Base-by-base conservation (phyloP, 768 basidiomycete species). In the Mrakia blollopis region DNA sequence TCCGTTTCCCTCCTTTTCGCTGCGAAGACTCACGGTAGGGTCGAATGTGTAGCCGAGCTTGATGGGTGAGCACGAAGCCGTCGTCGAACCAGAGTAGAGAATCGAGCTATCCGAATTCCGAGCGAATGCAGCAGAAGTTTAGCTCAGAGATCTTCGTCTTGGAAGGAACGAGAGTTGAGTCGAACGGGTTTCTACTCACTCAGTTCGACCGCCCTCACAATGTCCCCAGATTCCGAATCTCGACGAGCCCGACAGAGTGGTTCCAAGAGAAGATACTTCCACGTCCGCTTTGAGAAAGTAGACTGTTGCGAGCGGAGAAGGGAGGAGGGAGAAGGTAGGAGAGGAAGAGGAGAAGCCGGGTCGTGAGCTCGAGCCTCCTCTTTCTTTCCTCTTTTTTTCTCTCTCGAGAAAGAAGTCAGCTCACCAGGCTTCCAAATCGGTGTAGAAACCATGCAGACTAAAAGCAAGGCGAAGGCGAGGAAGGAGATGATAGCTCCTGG, bases 401-500 rank as follows among this genome's bases (percentile, higher is more conserved):
- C 7, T 52, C 7, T 23, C 5, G 50, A 11, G 32, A 16, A 37
- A 14, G 6, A 32, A 65, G 35, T 54, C 2, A 0, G 67, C 73
- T 37, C 21, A 74, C 73, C 63, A 28, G 41, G 47, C 73, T 74
- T 74, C 61, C 62, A 65, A 32, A 74, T 50, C 1, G 73, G 73
- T 14, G 73, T 74, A 0, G 61, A 65, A 21, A 74, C 61, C 0
- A 63, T 65, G 73, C 73, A 74, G 9, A 74, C 44, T 28, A 74
- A 63, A 1, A 74, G 73, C 28, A 74, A 32, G 1, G 67, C 21
- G 62, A 74, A 74, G 5, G 73, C 73, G 0, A 63, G 25, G 63
- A 74, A 67, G 30, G 73, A 65, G 62, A 74, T 50, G 73, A 74
- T 50, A 28, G 63, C 73, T 44, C 73, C 63, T 23, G 73, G 73